These are phyloP conservation scores for Toxicodendron radicans DNA, from an alignment of 345 rosid genomes.

Conservation along the genomic window DNA sequence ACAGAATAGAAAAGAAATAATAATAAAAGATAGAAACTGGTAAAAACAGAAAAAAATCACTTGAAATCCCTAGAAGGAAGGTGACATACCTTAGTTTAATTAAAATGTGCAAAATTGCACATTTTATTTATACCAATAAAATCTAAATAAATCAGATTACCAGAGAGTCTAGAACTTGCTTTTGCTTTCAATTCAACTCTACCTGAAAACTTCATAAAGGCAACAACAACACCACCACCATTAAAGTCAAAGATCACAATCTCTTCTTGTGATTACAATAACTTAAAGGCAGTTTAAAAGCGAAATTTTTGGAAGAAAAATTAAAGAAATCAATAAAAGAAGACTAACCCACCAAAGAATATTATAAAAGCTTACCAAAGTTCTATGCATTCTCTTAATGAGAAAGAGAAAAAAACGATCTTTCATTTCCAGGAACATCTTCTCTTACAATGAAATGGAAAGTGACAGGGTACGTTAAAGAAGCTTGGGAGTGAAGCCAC, in stretches of 20 bases:
- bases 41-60: slow-evolving; percentile 16
- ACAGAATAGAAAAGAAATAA: too few relatives aligned
- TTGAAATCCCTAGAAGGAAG: slow-evolving; percentile 15
- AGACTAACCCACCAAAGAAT: too few relatives aligned
- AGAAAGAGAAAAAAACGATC: background rate
- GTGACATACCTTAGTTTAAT: background rate
- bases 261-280: background rate
- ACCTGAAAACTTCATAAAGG: slow-evolving; percentile 19
- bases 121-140: background rate
- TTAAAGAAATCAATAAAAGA: too few relatives aligned
- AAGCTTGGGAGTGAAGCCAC: background rate
- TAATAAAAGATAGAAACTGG: background rate
- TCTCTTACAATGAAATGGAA: background rate
- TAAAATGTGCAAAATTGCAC: background rate
- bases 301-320: too few relatives aligned
- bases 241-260: slow-evolving; percentile 18
- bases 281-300: background rate
- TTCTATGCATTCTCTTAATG: background rate
- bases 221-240: background rate
- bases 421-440: background rate
- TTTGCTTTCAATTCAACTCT: slow-evolving; percentile 18
- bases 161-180: slow-evolving; percentile 20
- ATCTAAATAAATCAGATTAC: background rate
- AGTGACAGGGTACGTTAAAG: background rate
- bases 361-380: background rate